Base-by-base conservation (phyloP, 106 monocot species). In the Apostasia ramifera region DNA sequence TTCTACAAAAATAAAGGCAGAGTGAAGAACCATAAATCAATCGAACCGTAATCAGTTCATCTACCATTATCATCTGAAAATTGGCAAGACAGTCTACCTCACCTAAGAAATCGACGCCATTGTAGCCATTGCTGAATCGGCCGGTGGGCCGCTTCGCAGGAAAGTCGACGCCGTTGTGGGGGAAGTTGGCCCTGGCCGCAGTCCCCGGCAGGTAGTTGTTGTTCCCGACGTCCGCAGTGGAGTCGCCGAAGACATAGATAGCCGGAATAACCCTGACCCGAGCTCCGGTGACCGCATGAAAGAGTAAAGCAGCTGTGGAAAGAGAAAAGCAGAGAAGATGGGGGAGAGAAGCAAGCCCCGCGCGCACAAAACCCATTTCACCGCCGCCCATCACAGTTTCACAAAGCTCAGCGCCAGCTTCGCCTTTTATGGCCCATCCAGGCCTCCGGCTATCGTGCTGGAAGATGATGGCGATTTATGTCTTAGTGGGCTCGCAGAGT, bases 61-160 rank as follows among this genome's bases (percentile, higher is more conserved):
- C 26, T 26, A 26, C 26, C 26, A 26, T 26, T 26, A 26, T 26
- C 26, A 26, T 26, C 26, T 26, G 26, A 26, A 26, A 26, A 26
- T 26, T 26, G 26, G 26, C 26, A 26, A 26, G 26, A 26, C 62
- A 13, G 48, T 14, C 44, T 44, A 43, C 47, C 50, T 43, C 45
- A 85, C 89, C 89, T 56, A 89, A 70, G 57, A 85, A 85, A 53
- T 89, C 89, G 63, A 82, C 66, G 71, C 80, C 74, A 47, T 89
- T 89, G 71, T 85, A 85, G 57, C 85, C 89, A 50, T 89, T 89
- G 66, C 89, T 89, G 72, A 85, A 89, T 74, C 89, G 70, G 2
- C 89, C 89, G 1, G 89, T 85, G 58, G 89, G 75, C 44, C 82
- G 52, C 3, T 73, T 68, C 62, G n/a, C 53, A n/a, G 80, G 82